A percentile compares a stretch with the other conserved stretches of the same genome.
Conservation (phyloP, 1,284 basidiomycete species). For the Microbotryum violaceum region DNA sequence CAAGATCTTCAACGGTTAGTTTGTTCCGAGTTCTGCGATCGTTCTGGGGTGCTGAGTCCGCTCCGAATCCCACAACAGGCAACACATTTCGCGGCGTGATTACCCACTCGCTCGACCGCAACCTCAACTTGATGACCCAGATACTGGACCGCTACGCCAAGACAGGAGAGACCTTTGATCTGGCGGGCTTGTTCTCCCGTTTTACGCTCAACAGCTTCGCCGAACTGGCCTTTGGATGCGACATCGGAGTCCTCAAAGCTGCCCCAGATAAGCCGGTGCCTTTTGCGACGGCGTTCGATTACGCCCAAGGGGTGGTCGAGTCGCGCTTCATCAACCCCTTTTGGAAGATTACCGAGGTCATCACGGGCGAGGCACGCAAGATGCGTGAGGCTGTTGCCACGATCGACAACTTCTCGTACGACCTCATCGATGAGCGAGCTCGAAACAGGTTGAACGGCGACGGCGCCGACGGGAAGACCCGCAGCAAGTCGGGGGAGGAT, state of each 20-base stretch:
- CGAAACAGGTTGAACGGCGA: no score
- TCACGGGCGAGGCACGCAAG: conserved; percentile 23
- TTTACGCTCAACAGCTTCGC: conserved; percentile 17
- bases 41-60: no score
- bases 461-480: no score
- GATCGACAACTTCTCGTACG: conserved; percentile 32
- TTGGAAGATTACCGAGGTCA: conserved; percentile 28
- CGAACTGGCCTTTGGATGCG: conserved; percentile 5
- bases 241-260: conserved; percentile 15
- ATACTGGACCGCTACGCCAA: conserved; percentile 21
- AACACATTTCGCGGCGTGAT: conserved; percentile 11
- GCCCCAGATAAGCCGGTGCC: conserved; percentile 27
- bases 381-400: conserved; percentile 26
- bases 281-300: conserved; percentile 38
- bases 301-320: conserved; percentile 33
- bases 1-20: conserved; percentile 7
- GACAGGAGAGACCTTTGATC: conserved; percentile 12
- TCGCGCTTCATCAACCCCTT: conserved; percentile 8
- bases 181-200: conserved; percentile 10
- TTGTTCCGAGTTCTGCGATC: no score
- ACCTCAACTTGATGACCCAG: conserved; percentile 32
- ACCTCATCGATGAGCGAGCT: conserved; percentile 32
- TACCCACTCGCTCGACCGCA: conserved; percentile 23
- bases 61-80: neutral
- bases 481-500: no score